A percentile compares a stretch with the other conserved stretches of the same genome.
Evolutionary conservation across 78 protist genomes (phyloP).

Genomic region (Bodo saltans): DNA sequence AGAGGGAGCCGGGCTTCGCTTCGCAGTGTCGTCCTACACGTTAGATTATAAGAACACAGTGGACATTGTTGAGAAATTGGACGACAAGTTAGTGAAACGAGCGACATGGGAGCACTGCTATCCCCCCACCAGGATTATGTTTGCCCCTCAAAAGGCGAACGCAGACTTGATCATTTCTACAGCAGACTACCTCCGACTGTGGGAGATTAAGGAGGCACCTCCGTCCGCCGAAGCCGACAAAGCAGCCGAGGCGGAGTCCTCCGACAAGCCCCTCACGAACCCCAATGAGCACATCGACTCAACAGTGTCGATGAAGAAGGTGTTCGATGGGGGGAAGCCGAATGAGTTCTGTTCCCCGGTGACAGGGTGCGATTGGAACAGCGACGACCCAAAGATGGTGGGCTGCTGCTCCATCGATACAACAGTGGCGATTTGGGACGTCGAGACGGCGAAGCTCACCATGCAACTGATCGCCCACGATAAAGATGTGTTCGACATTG

Average conservation of each 20-base stretch:
- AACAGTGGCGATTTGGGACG: slow-evolving; percentile 94
- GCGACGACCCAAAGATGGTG: slow-evolving; percentile 70
- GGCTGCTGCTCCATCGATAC: slow-evolving; percentile 88
- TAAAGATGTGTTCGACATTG: slow-evolving; percentile 95
- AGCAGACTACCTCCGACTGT: slow-evolving; percentile 86
- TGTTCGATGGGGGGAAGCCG: slow-evolving; percentile 57
- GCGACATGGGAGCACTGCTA: slow-evolving; percentile 82
- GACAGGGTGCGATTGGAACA: slow-evolving; percentile 97
- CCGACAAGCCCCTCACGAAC: neutral
- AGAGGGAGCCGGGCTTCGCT: slow-evolving; percentile 56
- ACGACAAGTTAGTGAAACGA: slow-evolving; percentile 39
- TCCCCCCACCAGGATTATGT: slow-evolving; percentile 93
- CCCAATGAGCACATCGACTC: neutral
- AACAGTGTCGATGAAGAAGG: neutral
- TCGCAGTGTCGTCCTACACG: slow-evolving; percentile 78
- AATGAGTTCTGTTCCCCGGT: slow-evolving; percentile 94
- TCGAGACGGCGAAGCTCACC: slow-evolving; percentile 63
- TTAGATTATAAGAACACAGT: slow-evolving; percentile 78
- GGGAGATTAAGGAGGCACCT: slow-evolving; percentile 52
- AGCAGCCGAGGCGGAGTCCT: neutral
- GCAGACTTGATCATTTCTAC: slow-evolving; percentile 88
- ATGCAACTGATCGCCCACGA: slow-evolving; percentile 99
- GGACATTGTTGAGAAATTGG: slow-evolving; percentile 10
- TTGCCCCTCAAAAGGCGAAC: slow-evolving; percentile 66
- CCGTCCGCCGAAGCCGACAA: neutral